phyloP scores from a whole-genome alignment of 805 yeast genomes.

The Ogataea chonburiensis region DNA sequence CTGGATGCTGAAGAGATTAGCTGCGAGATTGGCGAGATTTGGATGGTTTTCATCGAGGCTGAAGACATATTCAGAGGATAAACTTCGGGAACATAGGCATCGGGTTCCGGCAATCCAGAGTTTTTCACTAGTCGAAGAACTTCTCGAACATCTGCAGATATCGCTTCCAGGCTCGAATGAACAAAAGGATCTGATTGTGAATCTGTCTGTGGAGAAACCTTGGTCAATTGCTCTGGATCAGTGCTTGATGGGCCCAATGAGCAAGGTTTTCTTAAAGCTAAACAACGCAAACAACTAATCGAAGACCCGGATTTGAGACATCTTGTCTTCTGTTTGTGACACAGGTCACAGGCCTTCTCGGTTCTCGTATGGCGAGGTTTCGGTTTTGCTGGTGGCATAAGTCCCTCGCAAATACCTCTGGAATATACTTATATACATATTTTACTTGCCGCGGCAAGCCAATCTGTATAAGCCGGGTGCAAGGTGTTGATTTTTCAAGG shows the following conservation, averaged over 20 bases:
- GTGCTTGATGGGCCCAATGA: conserved; percentile 40
- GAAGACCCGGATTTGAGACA: conserved; percentile 55
- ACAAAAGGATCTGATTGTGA: background rate
- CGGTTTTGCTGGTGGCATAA: conserved; percentile 14
- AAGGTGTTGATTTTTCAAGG: no score
- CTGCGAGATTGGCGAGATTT: conserved; percentile 45
- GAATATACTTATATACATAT: background rate
- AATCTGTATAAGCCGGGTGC: no score
- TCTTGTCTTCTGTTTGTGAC: conserved; percentile 42
- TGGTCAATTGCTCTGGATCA: background rate
- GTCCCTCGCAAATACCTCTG: no score
- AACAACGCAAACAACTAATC: conserved; percentile 57
- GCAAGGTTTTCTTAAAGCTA: conserved; percentile 50
- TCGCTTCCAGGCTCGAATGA: conserved; percentile 5
- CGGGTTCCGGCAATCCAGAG: conserved; percentile 13
- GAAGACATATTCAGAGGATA: conserved; percentile 16
- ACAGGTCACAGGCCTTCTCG: conserved; percentile 33
- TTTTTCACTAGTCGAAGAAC: conserved; percentile 13
- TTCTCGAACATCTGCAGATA: conserved; percentile 16
- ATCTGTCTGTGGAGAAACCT: background rate
- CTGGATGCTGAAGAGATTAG: conserved; percentile 37
- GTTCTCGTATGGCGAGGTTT: conserved; percentile 27
- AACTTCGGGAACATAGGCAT: background rate
- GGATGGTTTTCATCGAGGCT: conserved; percentile 31
- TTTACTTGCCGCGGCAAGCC: conserved; percentile 9